Conservation (phyloP, 202 grass and related monocot species). For the Zizania palustris region DNA sequence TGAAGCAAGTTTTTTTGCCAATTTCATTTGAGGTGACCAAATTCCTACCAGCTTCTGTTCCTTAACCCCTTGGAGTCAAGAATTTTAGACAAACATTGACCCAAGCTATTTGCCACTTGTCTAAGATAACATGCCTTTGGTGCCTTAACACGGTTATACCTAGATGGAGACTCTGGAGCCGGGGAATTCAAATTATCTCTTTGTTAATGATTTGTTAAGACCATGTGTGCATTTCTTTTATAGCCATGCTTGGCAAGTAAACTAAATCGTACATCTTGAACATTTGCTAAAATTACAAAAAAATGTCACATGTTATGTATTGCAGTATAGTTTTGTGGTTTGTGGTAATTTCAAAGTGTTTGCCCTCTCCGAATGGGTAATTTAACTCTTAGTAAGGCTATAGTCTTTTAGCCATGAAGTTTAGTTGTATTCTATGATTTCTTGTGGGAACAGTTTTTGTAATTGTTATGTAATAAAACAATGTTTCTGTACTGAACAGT, state of each 20-base stretch:
- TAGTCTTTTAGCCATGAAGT: neutral
- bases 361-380: neutral
- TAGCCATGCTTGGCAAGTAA: neutral
- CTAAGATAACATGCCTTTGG: neutral
- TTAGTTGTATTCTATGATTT: too few species aligned
- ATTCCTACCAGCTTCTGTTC: neutral
- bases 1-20: too few species aligned
- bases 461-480: too few species aligned
- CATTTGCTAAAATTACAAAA: neutral
- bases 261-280: neutral
- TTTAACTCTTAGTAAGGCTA: neutral
- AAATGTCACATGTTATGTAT: neutral
- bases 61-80: neutral
- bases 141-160: neutral
- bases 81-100: neutral
- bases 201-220: neutral
- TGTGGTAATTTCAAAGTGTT: neutral
- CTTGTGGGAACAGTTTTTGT: too few species aligned
- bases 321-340: too few species aligned
- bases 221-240: neutral
- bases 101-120: neutral
- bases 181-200: neutral
- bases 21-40: too few species aligned
- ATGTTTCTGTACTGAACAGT: too few species aligned
- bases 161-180: neutral